Evolutionary conservation across 2,329 filamentous ascomycete genomes (phyloP), one percentile per base, ranked within the genome.

Genomic region (Aspergillus terreus): DNA sequence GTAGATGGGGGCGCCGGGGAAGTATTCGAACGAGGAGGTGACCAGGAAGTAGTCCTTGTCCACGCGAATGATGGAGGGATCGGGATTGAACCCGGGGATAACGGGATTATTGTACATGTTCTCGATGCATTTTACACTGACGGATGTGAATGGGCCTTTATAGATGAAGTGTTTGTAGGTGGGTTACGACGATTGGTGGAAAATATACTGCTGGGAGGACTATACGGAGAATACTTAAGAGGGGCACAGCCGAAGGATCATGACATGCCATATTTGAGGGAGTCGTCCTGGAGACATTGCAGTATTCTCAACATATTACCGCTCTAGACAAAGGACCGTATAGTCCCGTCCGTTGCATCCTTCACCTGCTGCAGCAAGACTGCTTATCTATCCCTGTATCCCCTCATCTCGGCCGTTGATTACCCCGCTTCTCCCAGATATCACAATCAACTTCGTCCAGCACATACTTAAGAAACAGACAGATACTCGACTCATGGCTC

Each of bases 1-100:
- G 58, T 85, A 83, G 51, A 86, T 81, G 12, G 81, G 79, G n/a
- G 78, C 77, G 4, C 81, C 81, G 0, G 82, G 82, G 53, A 82
- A 84, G 63, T 77, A 82, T 62, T 85, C 82, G 51, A 86, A 85
- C 0, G 80, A 82, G 0, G 82, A 85, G 4, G 81, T 85, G 35
- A 78, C 79, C 25, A 85, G 74, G 63, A 80, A 85, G 62, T 79
- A 85, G 58, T 79, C 76, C 40, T 71, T 58, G 6, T 69, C 69
- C 17, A 80, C 76, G 3, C 78, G 70, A 10, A 80, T 56, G 36
- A 82, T 74, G 0, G 81, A 83, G 0, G 83, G 82, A 56, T 86
- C 83, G 5, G 82, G 81, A 50, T 85, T 84, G 69, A 83, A 85
- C 21, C 82, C 82, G 2, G 75, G 72, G 36, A 85, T 71, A 27